Evolutionary conservation across 202 grass and related monocot genomes (phyloP).

Genomic region (Brachypodium distachyon): DNA sequence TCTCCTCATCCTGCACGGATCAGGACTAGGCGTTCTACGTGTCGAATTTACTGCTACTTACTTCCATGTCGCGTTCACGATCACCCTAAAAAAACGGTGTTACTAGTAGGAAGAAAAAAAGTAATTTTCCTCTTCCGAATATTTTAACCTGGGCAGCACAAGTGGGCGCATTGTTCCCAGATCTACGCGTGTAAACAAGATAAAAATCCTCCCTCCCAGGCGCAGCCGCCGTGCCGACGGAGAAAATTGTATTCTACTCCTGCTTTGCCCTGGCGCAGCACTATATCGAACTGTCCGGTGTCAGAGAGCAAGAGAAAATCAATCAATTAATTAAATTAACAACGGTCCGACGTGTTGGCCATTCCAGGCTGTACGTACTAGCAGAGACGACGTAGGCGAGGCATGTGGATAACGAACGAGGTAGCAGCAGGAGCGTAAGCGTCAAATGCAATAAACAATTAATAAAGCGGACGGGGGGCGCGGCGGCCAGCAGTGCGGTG

Average conservation of each 20-base stretch:
- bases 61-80: neutral
- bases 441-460: neutral
- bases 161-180: neutral
- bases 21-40: neutral
- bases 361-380: slow-evolving; percentile 1
- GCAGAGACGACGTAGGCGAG: neutral
- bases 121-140: neutral
- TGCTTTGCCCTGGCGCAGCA: neutral
- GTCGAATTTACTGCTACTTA: neutral
- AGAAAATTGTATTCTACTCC: neutral
- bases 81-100: neutral
- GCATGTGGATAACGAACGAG: slow-evolving; percentile 30
- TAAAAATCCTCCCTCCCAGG: neutral
- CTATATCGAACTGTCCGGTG: neutral
- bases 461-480: neutral
- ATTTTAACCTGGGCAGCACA: neutral
- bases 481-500: neutral
- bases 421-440: neutral
- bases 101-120: neutral
- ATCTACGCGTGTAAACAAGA: neutral
- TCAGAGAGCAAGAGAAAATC: neutral
- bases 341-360: neutral
- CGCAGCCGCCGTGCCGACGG: slow-evolving; percentile 13
- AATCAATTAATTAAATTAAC: neutral
- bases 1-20: neutral